These are phyloP conservation scores for Coniferiporia weirii DNA, from an alignment of 1,284 basidiomycete genomes.

Conservation along the genomic window DNA sequence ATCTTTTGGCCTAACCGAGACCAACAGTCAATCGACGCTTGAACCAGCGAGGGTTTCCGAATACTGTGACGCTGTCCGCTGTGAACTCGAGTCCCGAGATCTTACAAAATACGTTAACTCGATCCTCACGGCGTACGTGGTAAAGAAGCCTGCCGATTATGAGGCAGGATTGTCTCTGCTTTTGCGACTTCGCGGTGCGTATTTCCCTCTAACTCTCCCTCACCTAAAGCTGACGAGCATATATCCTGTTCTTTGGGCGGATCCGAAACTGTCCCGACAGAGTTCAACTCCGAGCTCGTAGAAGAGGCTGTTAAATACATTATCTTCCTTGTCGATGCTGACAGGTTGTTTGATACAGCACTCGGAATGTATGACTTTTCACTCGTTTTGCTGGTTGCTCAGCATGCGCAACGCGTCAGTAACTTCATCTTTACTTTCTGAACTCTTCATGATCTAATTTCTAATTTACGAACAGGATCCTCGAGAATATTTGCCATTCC, in stretches of 20 bases:
- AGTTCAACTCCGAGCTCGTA: conserved; percentile 67
- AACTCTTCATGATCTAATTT: not conserved
- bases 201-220: not conserved
- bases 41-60: conserved; percentile 55
- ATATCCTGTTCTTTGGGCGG: not conserved
- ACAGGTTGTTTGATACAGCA: conserved; percentile 89
- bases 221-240: not conserved
- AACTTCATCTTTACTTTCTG: not conserved
- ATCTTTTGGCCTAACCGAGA: not conserved
- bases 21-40: conserved; percentile 52
- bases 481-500: conserved; percentile 95
- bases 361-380: conserved; percentile 99
- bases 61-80: conserved; percentile 78
- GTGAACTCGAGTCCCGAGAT: conserved; percentile 68
- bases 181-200: conserved; percentile 69
- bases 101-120: conserved; percentile 83
- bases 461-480: conserved; percentile 65
- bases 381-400: conserved; percentile 92
- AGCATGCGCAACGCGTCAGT: conserved; percentile 89
- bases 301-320: conserved; percentile 98
- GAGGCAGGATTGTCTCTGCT: conserved; percentile 80
- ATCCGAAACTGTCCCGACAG: conserved; percentile 33
- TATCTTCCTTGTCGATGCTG: conserved; percentile 95
- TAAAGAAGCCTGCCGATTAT: conserved; percentile 89
- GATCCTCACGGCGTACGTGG: conserved; percentile 88